Base-by-base conservation (phyloP, 2,329 filamentous ascomycete genomes). In the Sphaerostilbella broomeana region DNA sequence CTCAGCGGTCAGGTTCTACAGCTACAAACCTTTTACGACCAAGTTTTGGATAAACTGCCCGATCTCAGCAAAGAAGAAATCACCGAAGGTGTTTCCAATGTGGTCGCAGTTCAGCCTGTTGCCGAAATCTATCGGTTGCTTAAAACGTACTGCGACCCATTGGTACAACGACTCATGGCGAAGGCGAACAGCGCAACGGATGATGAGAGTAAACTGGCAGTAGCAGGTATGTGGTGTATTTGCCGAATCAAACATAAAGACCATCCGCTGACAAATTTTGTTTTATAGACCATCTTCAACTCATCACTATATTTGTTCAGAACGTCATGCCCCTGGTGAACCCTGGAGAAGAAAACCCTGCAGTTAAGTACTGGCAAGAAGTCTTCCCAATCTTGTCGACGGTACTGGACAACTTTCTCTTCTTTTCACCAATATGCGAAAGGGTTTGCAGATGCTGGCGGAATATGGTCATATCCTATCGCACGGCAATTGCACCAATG, bases 321-420 rank as follows among this genome's bases (percentile, higher is more conserved):
- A 68, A 70, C 38, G 77, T 82, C 9, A 79, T 83, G 40, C 92
- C 92, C 0, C 82, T 84, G 38, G 75, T 90, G 28, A 75, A 78
- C 17, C 75, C 75, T 7, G 75, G 74, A 36, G 72, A 87, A 48
- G 81, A 86, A 44, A 89, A 97, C 56, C 90, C 90, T 5, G 88
- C 86, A 1, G 89, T 98, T 43, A 89, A 88, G 62, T 98, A 98
- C 66, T 97, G 92, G 74, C 79, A 90, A 53, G 89, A 97, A 58
- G 84, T 95, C 15, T 87, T 97, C 60, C 86, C 87, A 1, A 79
- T 95, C 26, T 72, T 97, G 43, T 80, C 86, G 7, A 86, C 84
- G 6, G 85, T 98, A 44, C 74, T 94, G 40, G 84, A 94, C 54
- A 90, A 82, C 57, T 98, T 97, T 59, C 77, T 89, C 46, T 70